Evolutionary conservation across 2,329 filamentous ascomycete species (phyloP).

Genomic region (Aspergillus ruber): DNA sequence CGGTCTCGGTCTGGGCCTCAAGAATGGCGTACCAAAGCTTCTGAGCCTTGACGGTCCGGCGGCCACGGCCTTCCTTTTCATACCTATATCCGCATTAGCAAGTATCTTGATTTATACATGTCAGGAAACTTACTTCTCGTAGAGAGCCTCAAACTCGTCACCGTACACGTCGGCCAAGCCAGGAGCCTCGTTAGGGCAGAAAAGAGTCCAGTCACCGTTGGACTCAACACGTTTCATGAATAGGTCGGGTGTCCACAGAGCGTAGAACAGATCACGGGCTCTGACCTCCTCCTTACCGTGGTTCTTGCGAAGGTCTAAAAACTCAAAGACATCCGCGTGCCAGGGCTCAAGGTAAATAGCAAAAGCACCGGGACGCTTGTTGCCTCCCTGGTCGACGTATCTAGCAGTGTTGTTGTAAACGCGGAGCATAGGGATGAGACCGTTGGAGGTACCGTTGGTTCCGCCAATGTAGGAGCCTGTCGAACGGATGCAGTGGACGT

Average conservation of each 20-base stretch:
- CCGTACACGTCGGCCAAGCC: constrained; percentile 95
- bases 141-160: constrained; percentile 92
- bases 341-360: constrained; percentile 98
- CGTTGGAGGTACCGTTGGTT: constrained; percentile 97
- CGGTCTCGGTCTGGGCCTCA: constrained; percentile 96
- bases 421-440: constrained; percentile 93
- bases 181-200: constrained; percentile 95
- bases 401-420: constrained; percentile 99
- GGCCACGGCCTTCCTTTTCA: constrained; percentile 78
- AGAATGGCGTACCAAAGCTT: constrained; percentile 99
- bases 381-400: constrained; percentile 97
- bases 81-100: constrained; percentile 50
- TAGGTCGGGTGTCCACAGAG: constrained; percentile 95
- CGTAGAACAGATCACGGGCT: constrained; percentile 94
- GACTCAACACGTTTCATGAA: constrained; percentile 99
- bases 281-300: constrained; percentile 98
- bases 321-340: constrained; percentile 97
- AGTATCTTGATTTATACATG: not conserved
- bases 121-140: constrained; percentile 51
- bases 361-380: constrained; percentile 97
- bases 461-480: constrained; percentile 97
- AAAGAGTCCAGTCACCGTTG: constrained; percentile 94
- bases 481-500: constrained; percentile 91
- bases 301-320: constrained; percentile 97
- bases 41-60: constrained; percentile 89